Evolutionary conservation across 495 filamentous ascomycete genomes (phyloP).

Genomic region (Hapsidospora chrysogenum): DNA sequence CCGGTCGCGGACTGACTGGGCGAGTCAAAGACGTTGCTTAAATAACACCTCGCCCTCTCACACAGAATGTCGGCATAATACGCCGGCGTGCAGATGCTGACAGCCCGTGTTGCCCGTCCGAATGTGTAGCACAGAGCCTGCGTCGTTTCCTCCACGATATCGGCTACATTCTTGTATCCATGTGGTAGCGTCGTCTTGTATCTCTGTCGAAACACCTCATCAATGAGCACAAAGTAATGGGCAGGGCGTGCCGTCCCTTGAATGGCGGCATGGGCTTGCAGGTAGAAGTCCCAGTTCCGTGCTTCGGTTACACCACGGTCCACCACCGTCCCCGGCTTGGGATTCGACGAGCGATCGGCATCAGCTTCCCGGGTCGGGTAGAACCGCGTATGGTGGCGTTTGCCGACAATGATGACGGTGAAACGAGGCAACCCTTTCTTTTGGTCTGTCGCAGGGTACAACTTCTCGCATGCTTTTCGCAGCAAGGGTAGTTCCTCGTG

Average conservation of each 20-base stretch:
- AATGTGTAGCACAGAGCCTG: slow-evolving; percentile 66
- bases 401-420: slow-evolving; percentile 53
- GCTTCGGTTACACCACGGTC: slow-evolving; percentile 72
- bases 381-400: slow-evolving; percentile 85
- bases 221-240: slow-evolving; percentile 61
- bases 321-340: slow-evolving; percentile 62
- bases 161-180: slow-evolving; percentile 30
- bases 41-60: slow-evolving; percentile 47
- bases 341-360: slow-evolving; percentile 38
- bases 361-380: slow-evolving; percentile 36
- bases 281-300: slow-evolving; percentile 67
- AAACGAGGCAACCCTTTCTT: slow-evolving; percentile 27
- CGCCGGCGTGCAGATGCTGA: slow-evolving; percentile 63
- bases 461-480: slow-evolving; percentile 34
- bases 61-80: slow-evolving; percentile 72
- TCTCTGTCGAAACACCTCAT: slow-evolving; percentile 44
- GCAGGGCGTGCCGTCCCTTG: slow-evolving; percentile 74
- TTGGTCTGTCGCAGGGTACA: slow-evolving; percentile 34
- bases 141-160: slow-evolving; percentile 46
- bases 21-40: slow-evolving; percentile 28
- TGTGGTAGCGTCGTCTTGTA: slow-evolving; percentile 16
- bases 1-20: slow-evolving; percentile 7
- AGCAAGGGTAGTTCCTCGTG: slow-evolving; percentile 25
- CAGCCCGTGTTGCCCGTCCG: slow-evolving; percentile 63
- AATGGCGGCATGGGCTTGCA: slow-evolving; percentile 71